Evolutionary conservation across 352 stramenopile species (phyloP), one percentile per base, ranked within the genome.

Genomic region (Pythium plurisporium): DNA sequence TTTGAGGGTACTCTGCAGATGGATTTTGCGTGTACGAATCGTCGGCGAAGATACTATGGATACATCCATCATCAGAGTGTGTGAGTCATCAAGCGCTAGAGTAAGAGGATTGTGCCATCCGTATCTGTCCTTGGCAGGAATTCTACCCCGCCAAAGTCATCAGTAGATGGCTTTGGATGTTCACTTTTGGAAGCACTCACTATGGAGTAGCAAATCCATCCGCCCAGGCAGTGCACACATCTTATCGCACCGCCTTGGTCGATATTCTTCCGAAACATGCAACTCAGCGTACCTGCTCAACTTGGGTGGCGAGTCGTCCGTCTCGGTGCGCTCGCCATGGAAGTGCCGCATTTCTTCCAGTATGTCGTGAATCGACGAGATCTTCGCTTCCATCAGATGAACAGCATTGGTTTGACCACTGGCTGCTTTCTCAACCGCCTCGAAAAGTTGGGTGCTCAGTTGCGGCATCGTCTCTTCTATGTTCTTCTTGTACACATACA

Each of bases 91-190:
- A 12, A 3, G 9, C 43, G 3, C n/a, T 47, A 15, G 7, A 25
- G 12, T 20, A 8, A 51, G 20, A 42, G 33, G 37, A 34, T 29
- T 92, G 79, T 92, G 66, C 73, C 59, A 88, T 87, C 81, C 81
- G 83, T 94, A 94, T 91, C 83, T 94, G 83, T 94, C 83, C 81
- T 94, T 87, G 65, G 69, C 70, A 61, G 79, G 69, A 87, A 87
- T 93, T 89, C 83, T 93, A 89, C 61, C 62, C 79, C 70, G 65
- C 47, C 68, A 87, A 93, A 88, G 83, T 93, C 83, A 93, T 91
- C 83, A 93, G 79, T 55, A 91, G 77, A 89, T 76, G 69, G 54
- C 56, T 51, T 38, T 51, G 26, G n/a, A n/a, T n/a, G 38, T 15
- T 73, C 20, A 19, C 64, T 42, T 79, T 57, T 60, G 49, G 62